Base-by-base conservation (phyloP, 2,329 filamentous ascomycete genomes). In the Aspergillus cejpii region DNA sequence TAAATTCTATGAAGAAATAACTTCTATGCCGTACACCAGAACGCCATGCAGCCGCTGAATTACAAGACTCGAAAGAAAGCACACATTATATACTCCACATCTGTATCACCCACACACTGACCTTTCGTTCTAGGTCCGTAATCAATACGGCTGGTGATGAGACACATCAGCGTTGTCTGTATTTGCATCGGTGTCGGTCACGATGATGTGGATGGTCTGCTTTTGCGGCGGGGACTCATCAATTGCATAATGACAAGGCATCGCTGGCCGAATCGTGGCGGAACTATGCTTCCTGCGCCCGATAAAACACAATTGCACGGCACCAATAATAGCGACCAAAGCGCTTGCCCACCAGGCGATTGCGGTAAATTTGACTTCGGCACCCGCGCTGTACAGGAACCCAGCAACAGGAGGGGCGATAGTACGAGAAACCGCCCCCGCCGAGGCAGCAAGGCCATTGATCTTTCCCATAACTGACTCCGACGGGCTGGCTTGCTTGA, bases 401-500 rank as follows among this genome's bases (percentile, higher is more conserved):
- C 84, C 84, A 2, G 81, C 80, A 21, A 87, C 65, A 0, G 84
- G 84, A 17, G 83, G 83, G 1, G 83, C 81, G 29, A 87, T 60
- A 0, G 81, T 86, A n/a, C 84, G 75, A 47, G 81, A 82, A 3
- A 80, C 77, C 15, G 83, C 85, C n/a, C 83, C 84, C 1, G 79
- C 83, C 2, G 80, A 83, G 48, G 85, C 85, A 38, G 83, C 83
- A 6, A 87, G 67, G 0, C 84, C 84, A 51, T 87, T 87, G 62
- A 87, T 84, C 54, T 78, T 81, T 1, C 84, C 84, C 12, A 87
- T 71, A 4, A 79, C 75, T 1, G 73, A 74, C 3, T 78, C 71
- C 3, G 78, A 75, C 0, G 83, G 81, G 3, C 80, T 79, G 1
- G 84, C 81, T 66, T 87, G 81, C 62, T 87, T 87, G 57, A 87